These are phyloP conservation scores for Ajuga chamaepitys DNA, from an alignment of 257 asterid genomes.

Conservation along the genomic window DNA sequence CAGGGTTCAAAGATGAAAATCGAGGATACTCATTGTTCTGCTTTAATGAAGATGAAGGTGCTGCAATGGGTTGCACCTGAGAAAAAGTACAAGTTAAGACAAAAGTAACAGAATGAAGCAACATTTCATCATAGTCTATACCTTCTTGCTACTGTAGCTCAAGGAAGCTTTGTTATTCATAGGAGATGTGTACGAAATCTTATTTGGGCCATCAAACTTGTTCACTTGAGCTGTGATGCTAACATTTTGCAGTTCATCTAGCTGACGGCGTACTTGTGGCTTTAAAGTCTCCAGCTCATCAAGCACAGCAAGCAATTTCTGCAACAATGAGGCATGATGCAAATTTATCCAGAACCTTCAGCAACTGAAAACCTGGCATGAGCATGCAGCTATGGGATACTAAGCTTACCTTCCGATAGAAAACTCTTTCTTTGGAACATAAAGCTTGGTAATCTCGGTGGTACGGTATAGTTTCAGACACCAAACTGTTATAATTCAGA, in stretches of 20 bases:
- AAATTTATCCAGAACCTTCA: slow-evolving; percentile 14
- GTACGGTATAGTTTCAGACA: slow-evolving; percentile 73
- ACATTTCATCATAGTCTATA: slow-evolving; percentile 15
- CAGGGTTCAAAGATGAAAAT: slow-evolving; percentile 43
- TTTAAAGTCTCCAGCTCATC: slow-evolving; percentile 78
- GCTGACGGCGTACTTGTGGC: slow-evolving; percentile 48
- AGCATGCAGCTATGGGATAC: background rate
- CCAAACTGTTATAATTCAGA: slow-evolving; percentile 54
- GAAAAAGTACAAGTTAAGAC: slow-evolving; percentile 17
- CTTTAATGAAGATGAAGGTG: slow-evolving; percentile 41
- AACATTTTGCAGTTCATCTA: slow-evolving; percentile 35
- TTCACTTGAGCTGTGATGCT: slow-evolving; percentile 27
- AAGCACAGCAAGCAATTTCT: slow-evolving; percentile 56
- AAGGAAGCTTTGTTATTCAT: slow-evolving; percentile 29
- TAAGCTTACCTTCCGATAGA: slow-evolving; percentile 49
- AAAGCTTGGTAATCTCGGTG: slow-evolving; percentile 68
- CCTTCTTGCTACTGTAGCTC: slow-evolving; percentile 41
- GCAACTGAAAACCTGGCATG: background rate
- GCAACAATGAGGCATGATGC: slow-evolving; percentile 14
- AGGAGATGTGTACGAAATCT: slow-evolving; percentile 28
- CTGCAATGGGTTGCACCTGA: slow-evolving; percentile 34
- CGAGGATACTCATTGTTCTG: slow-evolving; percentile 35
- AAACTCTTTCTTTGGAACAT: slow-evolving; percentile 39
- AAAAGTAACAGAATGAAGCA: background rate
- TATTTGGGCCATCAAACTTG: slow-evolving; percentile 31